These are phyloP conservation scores for Ophiosphaerella herpotricha DNA, from an alignment of 2,329 filamentous ascomycete genomes.

Conservation along the genomic window DNA sequence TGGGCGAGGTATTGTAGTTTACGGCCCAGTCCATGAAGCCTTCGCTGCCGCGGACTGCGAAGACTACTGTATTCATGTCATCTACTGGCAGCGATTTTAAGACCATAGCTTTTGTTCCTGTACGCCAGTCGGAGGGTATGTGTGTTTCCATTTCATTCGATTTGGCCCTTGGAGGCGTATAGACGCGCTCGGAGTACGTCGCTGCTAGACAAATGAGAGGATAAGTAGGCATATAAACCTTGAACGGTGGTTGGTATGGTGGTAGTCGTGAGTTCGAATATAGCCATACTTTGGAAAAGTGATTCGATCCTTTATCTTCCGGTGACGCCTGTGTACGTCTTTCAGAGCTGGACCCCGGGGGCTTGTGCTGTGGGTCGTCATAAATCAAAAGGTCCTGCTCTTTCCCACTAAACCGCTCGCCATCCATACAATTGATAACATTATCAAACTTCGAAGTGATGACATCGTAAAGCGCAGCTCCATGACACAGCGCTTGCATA, in stretches of 20 bases:
- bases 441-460: constrained; percentile 67
- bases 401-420: constrained; percentile 59
- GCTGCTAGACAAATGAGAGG: constrained; percentile 79
- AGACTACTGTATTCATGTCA: constrained; percentile 76
- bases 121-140: constrained; percentile 70
- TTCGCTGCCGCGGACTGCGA: constrained; percentile 80
- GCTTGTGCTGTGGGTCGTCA: constrained; percentile 12
- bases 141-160: constrained; percentile 69
- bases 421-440: constrained; percentile 74
- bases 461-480: constrained; percentile 59
- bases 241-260: constrained; percentile 67
- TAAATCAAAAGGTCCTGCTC: constrained; percentile 57
- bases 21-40: constrained; percentile 86
- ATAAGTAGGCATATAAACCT: constrained; percentile 75
- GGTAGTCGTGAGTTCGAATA: constrained; percentile 80
- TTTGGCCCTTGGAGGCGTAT: constrained; percentile 60
- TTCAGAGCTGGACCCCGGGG: constrained; percentile 18
- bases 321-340: constrained; percentile 9
- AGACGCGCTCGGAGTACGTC: constrained; percentile 75
- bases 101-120: constrained; percentile 83
- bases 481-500: constrained; percentile 46
- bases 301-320: constrained; percentile 33
- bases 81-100: constrained; percentile 82
- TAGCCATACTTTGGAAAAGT: constrained; percentile 74
- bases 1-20: constrained; percentile 73